Evolutionary conservation across 495 filamentous ascomycete species (phyloP).

Genomic region (Echria macrotheca): DNA sequence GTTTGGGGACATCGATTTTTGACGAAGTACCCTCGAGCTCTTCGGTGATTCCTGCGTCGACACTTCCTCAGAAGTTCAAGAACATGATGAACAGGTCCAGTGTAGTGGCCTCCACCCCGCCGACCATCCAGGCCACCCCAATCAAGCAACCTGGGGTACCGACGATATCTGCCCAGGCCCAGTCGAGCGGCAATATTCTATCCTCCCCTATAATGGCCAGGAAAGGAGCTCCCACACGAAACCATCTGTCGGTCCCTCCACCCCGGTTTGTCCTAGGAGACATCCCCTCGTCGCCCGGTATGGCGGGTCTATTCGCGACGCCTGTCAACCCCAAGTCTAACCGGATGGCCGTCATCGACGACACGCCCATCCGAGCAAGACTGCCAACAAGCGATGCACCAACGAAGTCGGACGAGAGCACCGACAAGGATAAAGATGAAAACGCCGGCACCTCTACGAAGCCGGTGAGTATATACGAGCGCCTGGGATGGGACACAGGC

Average conservation of each 20-base stretch:
- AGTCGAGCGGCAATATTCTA: constrained; percentile 22
- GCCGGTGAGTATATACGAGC: constrained; percentile 55
- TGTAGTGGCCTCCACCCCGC: too few species aligned
- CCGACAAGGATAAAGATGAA: constrained; percentile 29
- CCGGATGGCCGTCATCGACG: constrained; percentile 30
- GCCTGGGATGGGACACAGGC: constrained; percentile 71
- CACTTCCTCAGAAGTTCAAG: constrained; percentile 31
- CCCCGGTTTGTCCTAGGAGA: constrained; percentile 31
- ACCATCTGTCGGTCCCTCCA: background rate
- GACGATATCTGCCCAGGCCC: too few species aligned
- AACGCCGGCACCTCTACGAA: background rate
- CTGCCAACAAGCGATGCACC: constrained; percentile 12
- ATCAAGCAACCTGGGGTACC: constrained; percentile 6
- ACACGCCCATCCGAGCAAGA: constrained; percentile 38
- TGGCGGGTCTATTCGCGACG: constrained; percentile 31
- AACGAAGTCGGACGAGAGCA: constrained; percentile 14
- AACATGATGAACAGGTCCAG: constrained; percentile 14
- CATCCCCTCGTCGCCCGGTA: constrained; percentile 37
- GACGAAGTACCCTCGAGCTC: constrained; percentile 23
- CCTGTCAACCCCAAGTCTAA: constrained; percentile 27
- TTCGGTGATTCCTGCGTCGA: constrained; percentile 32
- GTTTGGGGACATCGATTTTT: constrained; percentile 3
- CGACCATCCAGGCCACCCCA: constrained; percentile 32
- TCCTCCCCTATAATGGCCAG: constrained; percentile 41
- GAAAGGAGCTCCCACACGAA: constrained; percentile 48